Base-by-base conservation (phyloP, 495 filamentous ascomycete genomes). In the Mytilinidion resinicola region DNA sequence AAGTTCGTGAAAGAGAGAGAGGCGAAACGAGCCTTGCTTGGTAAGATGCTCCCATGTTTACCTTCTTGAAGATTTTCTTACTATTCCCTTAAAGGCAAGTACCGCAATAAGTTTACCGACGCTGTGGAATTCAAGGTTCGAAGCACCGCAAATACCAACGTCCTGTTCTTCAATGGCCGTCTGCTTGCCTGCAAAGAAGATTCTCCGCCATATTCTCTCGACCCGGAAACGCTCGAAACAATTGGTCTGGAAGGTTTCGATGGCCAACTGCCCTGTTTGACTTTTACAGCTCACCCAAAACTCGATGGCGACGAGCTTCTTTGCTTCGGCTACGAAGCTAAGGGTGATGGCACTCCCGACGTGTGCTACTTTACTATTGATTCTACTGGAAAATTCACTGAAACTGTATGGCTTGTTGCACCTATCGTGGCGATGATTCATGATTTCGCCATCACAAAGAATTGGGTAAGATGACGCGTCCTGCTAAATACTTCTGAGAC, bases 401-500 rank as follows among this genome's bases (percentile, higher is more conserved):
- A 80, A 35, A 74, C 74, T 57, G 56, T 69, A 1, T 80, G 77
- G 75, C 73, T 80, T 55, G 75, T 75, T 51, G 70, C 76, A 9
- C 80, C 80, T 0, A 78, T 78, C 56, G 70, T 72, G 15, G 80
- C 73, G 8, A 79, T 83, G 77, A 82, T 83, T 47, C 80, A 83
- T 64, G 80, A 83, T 57, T 76, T 70, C 39, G 80, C 76, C 0
- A 57, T 81, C 0, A 78, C 73, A 3, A 68, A 78, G 67, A 81
- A 82, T 41, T 82, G 73, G 61, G 59, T 82, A 9, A 69, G 25
- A 3, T 6, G 3, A 2, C 25, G 25, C 6, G 25, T 30, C 25
- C 25, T 6, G 6, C 2, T 30, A 6, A 30, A 30, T 30, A 6
- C 6, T 6, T 6, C 6, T 30, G 25, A 30, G 6, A 30, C 3